phyloP scores from a whole-genome alignment of 306 rosid species.

The Prunus armeniaca region DNA sequence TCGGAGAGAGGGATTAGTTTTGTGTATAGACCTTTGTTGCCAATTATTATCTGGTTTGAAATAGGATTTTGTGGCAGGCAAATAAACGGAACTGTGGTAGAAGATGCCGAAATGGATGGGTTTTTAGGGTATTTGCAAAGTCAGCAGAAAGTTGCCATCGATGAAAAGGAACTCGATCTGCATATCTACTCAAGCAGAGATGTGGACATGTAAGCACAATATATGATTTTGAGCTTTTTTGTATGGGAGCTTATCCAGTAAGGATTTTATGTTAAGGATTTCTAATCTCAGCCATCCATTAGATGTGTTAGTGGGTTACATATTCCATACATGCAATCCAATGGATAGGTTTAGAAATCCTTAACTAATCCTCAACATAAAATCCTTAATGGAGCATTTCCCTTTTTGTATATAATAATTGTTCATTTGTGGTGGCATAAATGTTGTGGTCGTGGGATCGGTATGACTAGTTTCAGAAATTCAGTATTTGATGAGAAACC shows the following conservation, averaged over 20 bases:
- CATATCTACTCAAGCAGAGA: conserved; percentile 79
- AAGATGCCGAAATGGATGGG: conserved; percentile 77
- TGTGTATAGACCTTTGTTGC: neutral
- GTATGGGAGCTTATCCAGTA: no score
- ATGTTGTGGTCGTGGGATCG: neutral
- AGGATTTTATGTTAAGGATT: no score
- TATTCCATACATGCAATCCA: no score
- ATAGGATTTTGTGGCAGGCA: conserved; percentile 43
- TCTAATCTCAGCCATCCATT: no score
- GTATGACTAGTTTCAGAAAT: neutral
- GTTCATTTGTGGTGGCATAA: neutral
- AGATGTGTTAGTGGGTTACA: no score
- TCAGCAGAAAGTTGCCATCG: conserved; percentile 52
- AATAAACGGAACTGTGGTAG: conserved; percentile 49
- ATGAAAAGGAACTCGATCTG: conserved; percentile 61
- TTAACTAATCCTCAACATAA: no score
- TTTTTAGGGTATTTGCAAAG: conserved; percentile 66
- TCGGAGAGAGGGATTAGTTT: neutral
- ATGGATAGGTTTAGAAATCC: no score
- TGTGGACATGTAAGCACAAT: conserved; percentile 65
- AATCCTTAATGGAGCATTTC: neutral
- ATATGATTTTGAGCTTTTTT: neutral
- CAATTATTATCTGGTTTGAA: neutral
- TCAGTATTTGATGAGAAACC: conserved; percentile 9
- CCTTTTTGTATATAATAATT: neutral